Evolutionary conservation across 169 alveolate species (phyloP).

Genomic region (Plasmodium gallinaceum): DNA sequence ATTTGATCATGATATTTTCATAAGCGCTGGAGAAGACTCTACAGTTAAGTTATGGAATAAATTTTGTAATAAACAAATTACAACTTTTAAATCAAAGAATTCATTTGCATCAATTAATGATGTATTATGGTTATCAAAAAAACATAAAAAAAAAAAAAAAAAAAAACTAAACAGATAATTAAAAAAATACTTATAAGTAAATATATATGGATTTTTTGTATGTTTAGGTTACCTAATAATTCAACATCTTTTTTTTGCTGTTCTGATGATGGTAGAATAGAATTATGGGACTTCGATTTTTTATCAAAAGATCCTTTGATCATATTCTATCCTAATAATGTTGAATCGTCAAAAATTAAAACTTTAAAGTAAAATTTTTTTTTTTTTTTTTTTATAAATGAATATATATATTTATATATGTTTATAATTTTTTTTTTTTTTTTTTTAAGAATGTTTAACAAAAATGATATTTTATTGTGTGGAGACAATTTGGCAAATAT

Average conservation of each 20-base stretch:
- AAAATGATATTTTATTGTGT: slow-evolving; percentile 48
- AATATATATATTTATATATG: slow-evolving; percentile 1
- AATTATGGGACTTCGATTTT: slow-evolving; percentile 76
- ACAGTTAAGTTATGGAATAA: slow-evolving; percentile 69
- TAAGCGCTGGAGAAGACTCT: slow-evolving; percentile 76
- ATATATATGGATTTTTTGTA: neutral
- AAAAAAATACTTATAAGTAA: neutral
- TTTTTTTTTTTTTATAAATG: neutral
- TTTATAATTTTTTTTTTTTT: neutral
- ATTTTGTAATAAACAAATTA: slow-evolving; percentile 51
- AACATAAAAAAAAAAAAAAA: neutral
- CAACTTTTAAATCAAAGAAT: slow-evolving; percentile 75
- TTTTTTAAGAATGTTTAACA: slow-evolving; percentile 47
- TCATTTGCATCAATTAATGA: slow-evolving; percentile 65
- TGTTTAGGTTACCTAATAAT: slow-evolving; percentile 64
- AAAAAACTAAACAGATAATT: neutral
- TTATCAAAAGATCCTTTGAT: slow-evolving; percentile 71
- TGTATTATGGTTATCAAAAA: slow-evolving; percentile 52
- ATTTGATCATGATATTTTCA: slow-evolving; percentile 70
- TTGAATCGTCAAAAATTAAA: slow-evolving; percentile 51
- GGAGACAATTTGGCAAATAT: slow-evolving; percentile 71
- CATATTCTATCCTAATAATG: slow-evolving; percentile 59
- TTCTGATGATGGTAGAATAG: slow-evolving; percentile 74
- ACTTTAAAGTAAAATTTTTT: slow-evolving; percentile 35
- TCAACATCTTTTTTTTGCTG: slow-evolving; percentile 76